Evolutionary conservation across 148 eudicot species (phyloP).

Genomic region (Nyssa sinensis): DNA sequence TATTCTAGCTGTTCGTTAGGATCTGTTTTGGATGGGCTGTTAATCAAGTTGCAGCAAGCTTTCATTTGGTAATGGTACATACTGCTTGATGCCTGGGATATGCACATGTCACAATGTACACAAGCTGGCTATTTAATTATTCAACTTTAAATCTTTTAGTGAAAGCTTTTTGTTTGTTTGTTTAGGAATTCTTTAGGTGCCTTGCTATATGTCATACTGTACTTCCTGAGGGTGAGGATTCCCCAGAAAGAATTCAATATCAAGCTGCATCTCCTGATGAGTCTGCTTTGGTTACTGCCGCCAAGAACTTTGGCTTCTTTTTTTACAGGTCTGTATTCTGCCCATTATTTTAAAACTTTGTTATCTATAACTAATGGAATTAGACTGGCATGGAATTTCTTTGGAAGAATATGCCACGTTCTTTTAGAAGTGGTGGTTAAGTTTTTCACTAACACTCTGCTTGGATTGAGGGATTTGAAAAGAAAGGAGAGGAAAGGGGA

Average conservation of each 20-base stretch:
- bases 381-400: neutral
- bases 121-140: neutral
- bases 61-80: neutral
- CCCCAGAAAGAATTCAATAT: constrained; percentile 82
- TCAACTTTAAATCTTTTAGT: neutral
- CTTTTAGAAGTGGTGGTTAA: neutral
- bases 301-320: constrained; percentile 98
- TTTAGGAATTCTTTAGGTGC: constrained; percentile 96
- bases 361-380: neutral
- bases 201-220: constrained; percentile 98
- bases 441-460: neutral
- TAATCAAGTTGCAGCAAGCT: neutral
- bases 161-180: constrained; percentile 11
- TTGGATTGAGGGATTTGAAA: too few relatives aligned
- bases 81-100: neutral
- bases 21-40: neutral
- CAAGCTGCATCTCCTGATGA: constrained; percentile 99
- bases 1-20: neutral
- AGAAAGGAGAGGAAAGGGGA: too few relatives aligned
- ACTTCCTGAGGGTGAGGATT: constrained; percentile 96
- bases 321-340: constrained; percentile 62
- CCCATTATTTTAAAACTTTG: neutral
- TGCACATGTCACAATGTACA: constrained; percentile 1
- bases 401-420: neutral
- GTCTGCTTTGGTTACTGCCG: constrained; percentile 92